Evolutionary conservation across 176 grass and related monocot genomes (phyloP), one percentile per base, ranked within the genome.

Genomic region (Urochloa ruziziensis): DNA sequence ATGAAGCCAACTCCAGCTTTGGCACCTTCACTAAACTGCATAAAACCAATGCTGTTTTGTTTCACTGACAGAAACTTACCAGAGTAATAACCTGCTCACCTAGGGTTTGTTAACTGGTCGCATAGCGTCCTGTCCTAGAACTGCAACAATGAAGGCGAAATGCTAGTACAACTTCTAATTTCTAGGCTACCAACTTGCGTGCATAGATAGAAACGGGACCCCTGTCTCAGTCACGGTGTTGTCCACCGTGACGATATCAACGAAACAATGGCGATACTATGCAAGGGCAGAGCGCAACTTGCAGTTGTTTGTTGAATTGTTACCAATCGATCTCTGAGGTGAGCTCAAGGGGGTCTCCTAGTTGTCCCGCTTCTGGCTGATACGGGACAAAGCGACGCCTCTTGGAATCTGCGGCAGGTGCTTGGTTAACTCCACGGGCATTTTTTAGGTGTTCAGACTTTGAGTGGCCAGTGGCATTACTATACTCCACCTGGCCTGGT

Each of bases 401-500:
- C 79, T 61, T 87, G 89, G 80, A 80, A 87, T 83, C 75, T 67
- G 61, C 74, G 80, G 74, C 28, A 39, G 60, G 33, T 18, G 35
- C 77, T 80, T 67, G 77, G 61, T 48, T 32, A 48, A 16, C 27
- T 64, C 60, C 10, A 64, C 27, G 2, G 16, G 25, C 53, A 4
- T 23, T 56, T 67, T 43, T 60, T 28, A 15, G 37, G 67, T 25
- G 39, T 8, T 70, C n/a, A n/a, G n/a, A n/a, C n/a, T n/a, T n/a
- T n/a, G n/a, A n/a, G n/a, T n/a, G n/a, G n/a, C 10, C 40, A 46
- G n/a, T 46, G 10, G 39, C 40, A 28, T 14, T 71, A 13, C 56
- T 77, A 43, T 43, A 77, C 24, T 40, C 21, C 3, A 16, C 23
- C 14, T 39, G 0, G 35, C 12, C 7, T 37, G 0, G 21, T 27